Evolutionary conservation across 345 rosid species (phyloP).

Genomic region (Eucalyptus curtisii): DNA sequence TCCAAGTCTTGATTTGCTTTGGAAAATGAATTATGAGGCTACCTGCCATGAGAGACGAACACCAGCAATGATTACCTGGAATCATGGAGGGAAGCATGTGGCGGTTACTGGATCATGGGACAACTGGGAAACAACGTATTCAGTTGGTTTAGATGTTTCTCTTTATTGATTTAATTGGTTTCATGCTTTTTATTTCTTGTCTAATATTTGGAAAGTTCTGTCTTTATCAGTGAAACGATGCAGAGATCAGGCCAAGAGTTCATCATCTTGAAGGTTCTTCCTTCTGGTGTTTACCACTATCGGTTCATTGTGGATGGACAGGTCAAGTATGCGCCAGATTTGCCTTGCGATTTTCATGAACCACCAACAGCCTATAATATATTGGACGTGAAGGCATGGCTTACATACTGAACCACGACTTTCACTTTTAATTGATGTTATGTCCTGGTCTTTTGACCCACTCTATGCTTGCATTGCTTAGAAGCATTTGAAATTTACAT

Average conservation of each 20-base stretch:
- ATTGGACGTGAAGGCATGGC: conserved; percentile 43
- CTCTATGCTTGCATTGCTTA: neutral
- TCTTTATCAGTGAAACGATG: conserved; percentile 28
- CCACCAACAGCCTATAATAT: conserved; percentile 31
- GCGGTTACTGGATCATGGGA: conserved; percentile 69
- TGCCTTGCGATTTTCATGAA: conserved; percentile 35
- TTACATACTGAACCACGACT: neutral
- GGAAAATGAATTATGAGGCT: neutral
- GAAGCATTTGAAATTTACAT: neutral
- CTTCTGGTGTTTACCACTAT: conserved; percentile 42
- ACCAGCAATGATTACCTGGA: conserved; percentile 44
- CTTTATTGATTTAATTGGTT: neutral
- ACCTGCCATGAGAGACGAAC: conserved; percentile 4
- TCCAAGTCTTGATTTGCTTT: neutral
- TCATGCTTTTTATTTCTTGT: neutral
- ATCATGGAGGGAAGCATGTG: conserved; percentile 42
- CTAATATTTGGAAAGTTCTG: neutral
- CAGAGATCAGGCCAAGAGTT: conserved; percentile 35
- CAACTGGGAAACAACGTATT: conserved; percentile 37
- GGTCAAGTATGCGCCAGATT: conserved; percentile 22
- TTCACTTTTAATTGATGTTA: neutral
- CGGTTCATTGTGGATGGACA: conserved; percentile 42
- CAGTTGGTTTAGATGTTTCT: neutral
- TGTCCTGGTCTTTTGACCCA: neutral
- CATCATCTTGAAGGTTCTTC: conserved; percentile 35